Evolutionary conservation across 495 filamentous ascomycete genomes (phyloP), one percentile per base, ranked within the genome.

Genomic region (Penicillium turbatum): DNA sequence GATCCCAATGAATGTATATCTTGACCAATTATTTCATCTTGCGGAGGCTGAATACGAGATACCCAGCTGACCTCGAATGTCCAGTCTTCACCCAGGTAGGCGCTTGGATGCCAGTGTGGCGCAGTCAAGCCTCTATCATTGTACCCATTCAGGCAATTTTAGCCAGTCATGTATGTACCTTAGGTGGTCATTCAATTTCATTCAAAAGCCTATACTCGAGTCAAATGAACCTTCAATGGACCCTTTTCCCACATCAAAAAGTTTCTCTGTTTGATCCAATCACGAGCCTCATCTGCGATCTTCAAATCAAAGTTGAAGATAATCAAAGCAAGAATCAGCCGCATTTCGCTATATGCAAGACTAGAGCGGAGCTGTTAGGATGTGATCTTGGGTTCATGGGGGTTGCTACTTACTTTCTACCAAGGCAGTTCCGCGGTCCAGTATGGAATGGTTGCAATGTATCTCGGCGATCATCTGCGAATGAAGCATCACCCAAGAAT

Each of bases 361-460:
- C 74, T 77, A 29, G 8, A 15, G 12, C 2, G n/a, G 5, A 9
- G 0, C 2, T 1, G 11, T 44, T 48, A 53, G 48, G 30, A 50
- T 31, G 3, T 30, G 37, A 30, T 8, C 15, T 35, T 5, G 10
- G 34, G 12, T 12, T 6, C 34, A 5, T 6, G 0, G 19, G 10
- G 24, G n/a, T 24, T 5, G 35, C 12, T 11, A 73, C 79, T 64
- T 62, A 83, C 80, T 77, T 79, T 57, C 71, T 67, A 26, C 83
- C 84, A 31, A 86, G 68, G 51, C 84, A 87, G 56, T 84, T 81
- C 16, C 85, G 63, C 1, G 78, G 73, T 0, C 85, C 84, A 26
- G 78, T 24, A 26, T 73, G 72, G 49, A 87, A 88, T 1, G 83
- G 81, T 54, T 80, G 74, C 19, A 77, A 59, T 7, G 72, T 72